Percentiles rank a stretch among this genome's conserved stretches.
Evolutionary conservation across 2,329 filamentous ascomycete species (phyloP).

Genomic region (Teratosphaeria epicoccoides): DNA sequence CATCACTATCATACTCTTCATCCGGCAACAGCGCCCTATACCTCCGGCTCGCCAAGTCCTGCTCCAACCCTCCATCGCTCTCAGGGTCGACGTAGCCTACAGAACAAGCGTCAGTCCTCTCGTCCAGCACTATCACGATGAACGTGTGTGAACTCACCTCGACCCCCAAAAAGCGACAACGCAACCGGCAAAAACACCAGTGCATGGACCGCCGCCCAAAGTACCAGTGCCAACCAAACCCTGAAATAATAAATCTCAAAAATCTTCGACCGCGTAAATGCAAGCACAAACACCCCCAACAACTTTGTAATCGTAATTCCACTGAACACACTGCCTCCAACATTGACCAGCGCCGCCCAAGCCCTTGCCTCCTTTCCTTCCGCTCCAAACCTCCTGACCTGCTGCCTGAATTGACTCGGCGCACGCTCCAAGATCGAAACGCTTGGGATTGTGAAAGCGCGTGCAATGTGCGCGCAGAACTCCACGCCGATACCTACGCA

Average conservation of each 20-base stretch:
- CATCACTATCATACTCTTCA: constrained; percentile 67
- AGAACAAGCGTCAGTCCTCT: constrained; percentile 1
- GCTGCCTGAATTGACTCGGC: constrained; percentile 54
- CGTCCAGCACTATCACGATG: not conserved
- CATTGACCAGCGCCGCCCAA: constrained; percentile 89
- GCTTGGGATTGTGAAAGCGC: constrained; percentile 90
- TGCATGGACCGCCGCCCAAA: constrained; percentile 81
- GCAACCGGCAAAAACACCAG: constrained; percentile 85
- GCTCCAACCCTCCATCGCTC: constrained; percentile 76
- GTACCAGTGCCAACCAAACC: constrained; percentile 83
- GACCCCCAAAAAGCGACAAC: constrained; percentile 73
- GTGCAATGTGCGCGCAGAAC: constrained; percentile 93
- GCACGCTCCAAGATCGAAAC: constrained; percentile 70
- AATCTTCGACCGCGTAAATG: constrained; percentile 94
- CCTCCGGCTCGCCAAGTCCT: constrained; percentile 69
- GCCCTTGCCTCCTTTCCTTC: constrained; percentile 67
- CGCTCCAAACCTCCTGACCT: not conserved
- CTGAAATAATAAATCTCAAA: constrained; percentile 99
- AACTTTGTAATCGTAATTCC: constrained; percentile 96
- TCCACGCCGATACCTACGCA: constrained; percentile 94
- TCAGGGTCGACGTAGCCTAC: constrained; percentile 75
- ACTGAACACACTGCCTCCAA: constrained; percentile 87
- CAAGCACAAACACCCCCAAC: constrained; percentile 79
- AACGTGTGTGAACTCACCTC: constrained; percentile 42
- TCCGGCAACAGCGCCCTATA: constrained; percentile 70